Conservation (phyloP, 2,329 filamentous ascomycete species). For the Colletotrichum liaoningense region DNA sequence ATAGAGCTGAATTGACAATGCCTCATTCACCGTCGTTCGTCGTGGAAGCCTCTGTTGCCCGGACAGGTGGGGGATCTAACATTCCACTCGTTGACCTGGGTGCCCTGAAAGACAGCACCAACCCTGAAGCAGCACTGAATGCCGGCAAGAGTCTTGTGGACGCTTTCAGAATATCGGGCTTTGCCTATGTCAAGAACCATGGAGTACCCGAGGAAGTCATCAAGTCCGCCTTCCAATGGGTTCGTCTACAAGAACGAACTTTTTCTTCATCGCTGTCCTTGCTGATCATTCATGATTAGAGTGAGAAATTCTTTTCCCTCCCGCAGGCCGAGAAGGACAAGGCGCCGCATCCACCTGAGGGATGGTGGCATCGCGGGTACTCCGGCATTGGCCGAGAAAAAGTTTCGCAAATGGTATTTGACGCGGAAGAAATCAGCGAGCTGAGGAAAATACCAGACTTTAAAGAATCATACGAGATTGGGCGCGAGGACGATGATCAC, state of each 20-base stretch:
- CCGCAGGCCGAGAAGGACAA: conserved; percentile 46
- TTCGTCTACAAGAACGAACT: not conserved
- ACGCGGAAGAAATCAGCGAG: conserved; percentile 41
- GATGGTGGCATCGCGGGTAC: conserved; percentile 51
- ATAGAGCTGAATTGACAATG: not conserved
- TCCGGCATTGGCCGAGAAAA: conserved; percentile 50
- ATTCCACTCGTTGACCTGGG: conserved; percentile 9
- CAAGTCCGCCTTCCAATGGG: conserved; percentile 48
- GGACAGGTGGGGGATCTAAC: not conserved
- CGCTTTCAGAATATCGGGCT: conserved; percentile 47
- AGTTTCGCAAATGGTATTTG: conserved; percentile 47
- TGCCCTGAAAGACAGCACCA: not conserved
- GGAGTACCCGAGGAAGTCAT: conserved; percentile 47
- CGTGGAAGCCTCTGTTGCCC: not conserved
- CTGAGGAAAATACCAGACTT: conserved; percentile 47
- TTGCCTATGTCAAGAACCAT: conserved; percentile 49
- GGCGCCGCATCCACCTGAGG: conserved; percentile 45
- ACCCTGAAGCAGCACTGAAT: not conserved
- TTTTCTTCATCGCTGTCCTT: not conserved
- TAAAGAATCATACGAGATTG: conserved; percentile 55
- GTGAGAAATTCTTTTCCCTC: conserved; percentile 45
- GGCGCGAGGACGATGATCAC: conserved; percentile 44
- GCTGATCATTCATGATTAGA: conserved; percentile 40
- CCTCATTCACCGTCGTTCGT: not conserved
- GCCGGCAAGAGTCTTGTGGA: conserved; percentile 39